Percentiles rank a stretch among this genome's conserved stretches.
Evolutionary conservation across 306 rosid species (phyloP).

Genomic region (Prunus persica): Prunus_persica_NCBIv2 NC_034013.1:14021501-14022000

Average conservation of each 20-base stretch:
- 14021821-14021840: neutral
- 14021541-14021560: neutral
- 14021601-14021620: conserved; percentile 10
- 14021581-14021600: neutral
- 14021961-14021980: neutral
- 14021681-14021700: conserved; percentile 22
- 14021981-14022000: neutral
- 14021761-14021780: conserved; percentile 94
- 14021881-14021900: neutral
- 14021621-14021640: neutral
- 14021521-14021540: conserved; percentile 1
- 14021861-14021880: neutral
- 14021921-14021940: neutral
- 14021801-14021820: conserved; percentile 1
- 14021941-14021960: neutral
- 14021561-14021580: neutral
- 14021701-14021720: conserved; percentile 95
- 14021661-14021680: conserved; percentile 12
- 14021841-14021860: neutral
- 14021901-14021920: neutral
- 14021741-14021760: conserved; percentile 87
- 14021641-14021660: conserved; percentile 7
- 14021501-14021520: neutral
- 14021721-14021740: conserved; percentile 86
- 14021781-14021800: conserved; percentile 91